Percentiles rank a stretch among this genome's conserved stretches.
These are phyloP conservation scores for Penicillium roqueforti DNA, from an alignment of 495 filamentous ascomycete genomes.

Conservation along the genomic window DNA sequence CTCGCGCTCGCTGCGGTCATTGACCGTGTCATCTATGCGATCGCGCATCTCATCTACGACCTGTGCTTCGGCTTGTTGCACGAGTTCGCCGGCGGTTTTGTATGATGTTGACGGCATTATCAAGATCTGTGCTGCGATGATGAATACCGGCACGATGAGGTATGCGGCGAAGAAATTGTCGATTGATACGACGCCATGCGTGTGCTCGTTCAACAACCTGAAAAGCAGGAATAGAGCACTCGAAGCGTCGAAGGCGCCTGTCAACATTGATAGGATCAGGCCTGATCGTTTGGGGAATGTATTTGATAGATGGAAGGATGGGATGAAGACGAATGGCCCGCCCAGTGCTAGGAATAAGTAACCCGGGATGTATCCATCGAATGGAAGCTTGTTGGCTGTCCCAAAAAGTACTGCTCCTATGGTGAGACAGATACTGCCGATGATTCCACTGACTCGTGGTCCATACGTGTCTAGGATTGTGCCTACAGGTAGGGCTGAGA, in stretches of 20 bases:
- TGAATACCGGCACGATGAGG: conserved; percentile 67
- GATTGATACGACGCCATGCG: conserved; percentile 55
- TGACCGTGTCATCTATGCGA: conserved; percentile 52
- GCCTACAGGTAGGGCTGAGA: conserved; percentile 64
- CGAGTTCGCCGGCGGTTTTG: conserved; percentile 82
- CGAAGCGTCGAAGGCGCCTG: conserved; percentile 85
- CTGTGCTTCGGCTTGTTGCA: conserved; percentile 62
- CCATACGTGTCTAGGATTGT: conserved; percentile 82
- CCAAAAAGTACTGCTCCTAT: conserved; percentile 68
- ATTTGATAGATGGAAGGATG: conserved; percentile 89
- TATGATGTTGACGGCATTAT: conserved; percentile 79
- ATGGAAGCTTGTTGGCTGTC: conserved; percentile 56
- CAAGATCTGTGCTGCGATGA: conserved; percentile 63
- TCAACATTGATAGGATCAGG: conserved; percentile 77
- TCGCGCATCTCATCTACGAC: conserved; percentile 48
- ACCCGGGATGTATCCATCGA: conserved; percentile 72
- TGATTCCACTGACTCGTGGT: conserved; percentile 68
- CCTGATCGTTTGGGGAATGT: conserved; percentile 84
- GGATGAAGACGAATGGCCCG: conserved; percentile 87
- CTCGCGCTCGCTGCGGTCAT: conserved; percentile 47
- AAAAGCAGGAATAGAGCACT: conserved; percentile 88
- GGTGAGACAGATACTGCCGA: conserved; percentile 65
- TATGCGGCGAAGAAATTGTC: conserved; percentile 74
- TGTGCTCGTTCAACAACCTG: conserved; percentile 65
- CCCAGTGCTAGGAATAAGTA: conserved; percentile 82